A percentile compares a stretch with the other conserved stretches of the same genome.
Conservation (phyloP, 2,329 filamentous ascomycete genomes). For the Byssothecium circinans region DNA sequence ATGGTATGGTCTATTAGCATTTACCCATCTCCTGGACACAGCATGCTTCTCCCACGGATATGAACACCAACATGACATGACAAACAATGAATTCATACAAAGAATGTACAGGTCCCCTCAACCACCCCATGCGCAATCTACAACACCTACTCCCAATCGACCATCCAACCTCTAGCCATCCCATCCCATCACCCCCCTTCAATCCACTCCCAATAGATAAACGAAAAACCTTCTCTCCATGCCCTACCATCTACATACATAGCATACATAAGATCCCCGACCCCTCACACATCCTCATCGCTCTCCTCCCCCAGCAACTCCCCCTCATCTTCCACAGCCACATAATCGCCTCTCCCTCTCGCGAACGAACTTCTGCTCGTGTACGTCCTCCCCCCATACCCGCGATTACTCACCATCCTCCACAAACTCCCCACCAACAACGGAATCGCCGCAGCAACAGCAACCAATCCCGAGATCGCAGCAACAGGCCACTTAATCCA, state of each 20-base stretch:
- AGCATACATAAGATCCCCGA: neutral
- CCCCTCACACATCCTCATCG: constrained; percentile 73
- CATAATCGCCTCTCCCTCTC: constrained; percentile 82
- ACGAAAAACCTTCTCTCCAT: too few relatives aligned
- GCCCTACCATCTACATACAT: too few relatives aligned
- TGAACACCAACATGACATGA: too few relatives aligned
- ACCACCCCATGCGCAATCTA: constrained; percentile 6
- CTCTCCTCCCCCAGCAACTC: constrained; percentile 92
- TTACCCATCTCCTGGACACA: too few relatives aligned
- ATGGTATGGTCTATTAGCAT: too few relatives aligned
- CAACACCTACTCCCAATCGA: neutral
- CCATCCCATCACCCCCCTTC: neutral
- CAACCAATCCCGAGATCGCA: constrained; percentile 57
- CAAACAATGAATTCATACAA: constrained; percentile 4
- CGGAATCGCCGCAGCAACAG: constrained; percentile 59
- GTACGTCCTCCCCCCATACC: constrained; percentile 67
- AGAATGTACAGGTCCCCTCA: constrained; percentile 10
- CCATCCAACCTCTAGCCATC: neutral
- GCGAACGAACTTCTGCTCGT: constrained; percentile 89
- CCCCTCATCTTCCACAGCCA: constrained; percentile 87
- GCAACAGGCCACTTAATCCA: constrained; percentile 76
- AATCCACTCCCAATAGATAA: neutral
- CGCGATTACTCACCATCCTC: constrained; percentile 61
- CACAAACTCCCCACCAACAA: constrained; percentile 73
- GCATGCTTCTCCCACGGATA: too few relatives aligned